A percentile compares a stretch with the other conserved stretches of the same genome.
phyloP scores from a whole-genome alignment of 306 rosid species.

The Quercus cerris region DNA sequence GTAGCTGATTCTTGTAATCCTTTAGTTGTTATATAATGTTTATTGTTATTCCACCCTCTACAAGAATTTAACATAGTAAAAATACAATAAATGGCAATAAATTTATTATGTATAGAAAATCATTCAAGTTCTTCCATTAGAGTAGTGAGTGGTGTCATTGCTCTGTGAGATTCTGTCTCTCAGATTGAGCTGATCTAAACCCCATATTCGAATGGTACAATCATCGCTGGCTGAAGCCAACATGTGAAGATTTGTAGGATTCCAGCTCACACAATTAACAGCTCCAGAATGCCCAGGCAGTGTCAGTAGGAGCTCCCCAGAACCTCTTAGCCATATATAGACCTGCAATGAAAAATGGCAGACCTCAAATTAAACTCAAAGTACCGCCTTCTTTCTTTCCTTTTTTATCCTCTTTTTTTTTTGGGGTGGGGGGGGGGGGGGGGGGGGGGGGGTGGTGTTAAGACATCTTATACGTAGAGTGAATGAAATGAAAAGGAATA shows the following conservation, averaged over 20 bases:
- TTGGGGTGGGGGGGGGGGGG: too few relatives aligned
- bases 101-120: not conserved
- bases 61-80: too few relatives aligned
- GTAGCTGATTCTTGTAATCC: too few relatives aligned
- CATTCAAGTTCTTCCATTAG: conserved; percentile 72
- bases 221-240: conserved; percentile 97
- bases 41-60: too few relatives aligned
- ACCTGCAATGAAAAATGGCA: conserved; percentile 43
- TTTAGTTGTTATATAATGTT: too few relatives aligned
- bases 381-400: too few relatives aligned
- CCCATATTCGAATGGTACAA: conserved; percentile 94
- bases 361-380: conserved; percentile 1
- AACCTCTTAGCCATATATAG: conserved; percentile 81
- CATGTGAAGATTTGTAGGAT: conserved; percentile 91
- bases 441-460: too few relatives aligned
- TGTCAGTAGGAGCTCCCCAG: conserved; percentile 68
- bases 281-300: conserved; percentile 94
- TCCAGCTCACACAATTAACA: conserved; percentile 95
- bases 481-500: not conserved
- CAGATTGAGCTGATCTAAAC: conserved; percentile 52
- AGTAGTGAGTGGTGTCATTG: conserved; percentile 64
- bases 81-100: not conserved
- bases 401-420: not conserved
- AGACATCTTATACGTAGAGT: not conserved
- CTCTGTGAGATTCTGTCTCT: conserved; percentile 49